Conservation (phyloP, 2,329 filamentous ascomycete genomes). For the Geoglossum cookeanum region DNA sequence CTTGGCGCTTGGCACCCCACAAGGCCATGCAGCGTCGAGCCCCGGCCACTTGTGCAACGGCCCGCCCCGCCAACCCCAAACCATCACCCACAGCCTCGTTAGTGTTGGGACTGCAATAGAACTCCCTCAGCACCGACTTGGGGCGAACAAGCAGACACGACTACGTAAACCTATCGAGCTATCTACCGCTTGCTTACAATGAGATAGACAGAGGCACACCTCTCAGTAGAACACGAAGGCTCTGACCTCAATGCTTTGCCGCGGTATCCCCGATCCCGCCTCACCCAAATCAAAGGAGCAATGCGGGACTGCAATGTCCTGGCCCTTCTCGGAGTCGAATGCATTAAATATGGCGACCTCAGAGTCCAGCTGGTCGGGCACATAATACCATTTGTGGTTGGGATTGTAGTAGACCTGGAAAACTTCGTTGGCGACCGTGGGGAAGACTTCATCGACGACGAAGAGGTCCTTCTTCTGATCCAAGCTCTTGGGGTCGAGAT, state of each 20-base stretch:
- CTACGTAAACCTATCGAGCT: not conserved
- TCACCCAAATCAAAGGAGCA: not conserved
- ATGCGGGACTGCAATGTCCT: not conserved
- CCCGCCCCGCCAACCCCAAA: no score
- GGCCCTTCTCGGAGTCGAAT: not conserved
- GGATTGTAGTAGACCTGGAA: conserved; percentile 6
- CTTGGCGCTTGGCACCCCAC: not conserved
- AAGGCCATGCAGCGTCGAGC: no score
- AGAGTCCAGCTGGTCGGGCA: conserved; percentile 3
- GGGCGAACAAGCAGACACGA: not conserved
- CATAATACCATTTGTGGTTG: conserved; percentile 8
- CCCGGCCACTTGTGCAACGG: no score
- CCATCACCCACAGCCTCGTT: not conserved
- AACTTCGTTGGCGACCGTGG: not conserved
- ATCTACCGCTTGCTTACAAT: not conserved
- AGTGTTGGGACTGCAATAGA: not conserved
- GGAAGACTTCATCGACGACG: not conserved
- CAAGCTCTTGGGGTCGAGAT: not conserved
- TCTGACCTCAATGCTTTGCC: not conserved
- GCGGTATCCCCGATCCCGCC: not conserved
- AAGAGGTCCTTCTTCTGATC: not conserved
- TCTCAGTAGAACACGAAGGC: not conserved
- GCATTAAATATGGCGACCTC: conserved; percentile 1
- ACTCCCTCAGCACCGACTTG: not conserved
- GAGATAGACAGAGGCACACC: not conserved